Base-by-base conservation (phyloP, 2,329 filamentous ascomycete genomes). In the Sphaerulina vaccinii region DNA sequence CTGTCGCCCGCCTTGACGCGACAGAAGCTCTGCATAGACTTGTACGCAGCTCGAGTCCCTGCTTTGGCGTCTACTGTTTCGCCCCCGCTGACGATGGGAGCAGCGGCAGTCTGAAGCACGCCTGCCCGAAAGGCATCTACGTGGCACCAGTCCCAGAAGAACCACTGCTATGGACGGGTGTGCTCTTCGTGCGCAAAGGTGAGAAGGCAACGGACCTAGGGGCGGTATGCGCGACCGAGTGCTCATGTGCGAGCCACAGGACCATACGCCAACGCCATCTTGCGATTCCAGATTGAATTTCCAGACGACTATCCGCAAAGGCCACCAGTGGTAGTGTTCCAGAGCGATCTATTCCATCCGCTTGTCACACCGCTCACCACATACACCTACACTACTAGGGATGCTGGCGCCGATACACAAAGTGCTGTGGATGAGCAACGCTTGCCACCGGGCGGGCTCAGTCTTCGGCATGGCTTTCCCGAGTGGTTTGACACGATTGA, bases 291-390 rank as follows among this genome's bases (percentile, higher is more conserved):
- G 61, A 87, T 97, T 59, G 86, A 85, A 19, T 97, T 97, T 64
- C 88, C 91, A 29, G 78, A 86, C 55, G 79, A 80, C 33, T 96
- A 95, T 68, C 92, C 92, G 10, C 74, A 79, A 45, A 74, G 88
- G 16, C 88, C 92, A 44, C 93, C 93, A 8, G 77, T 91, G 15
- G 83, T 99, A 59, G 92, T 86, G 49, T 96, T 99, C 71, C 82
- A 84, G 39, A 95, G 89, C 61, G 92, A 97, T 68, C 86, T 97
- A 61, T 99, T 97, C 70, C 92, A 99, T 69, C 92, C 92, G 15
- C 79, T 99, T 36, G 85, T 97, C 60, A 90, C 91, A 6, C 91
- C 93, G 32, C 79, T 95, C 56, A 96, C 90, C n/a, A 96, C 90
- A 3, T 95, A 96, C 72, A 93, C 89, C 67, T 95, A 95, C 74